These are phyloP conservation scores for Solanum hybrid DNA, from an alignment of 305 asterid genomes.

Conservation along the genomic window DNA sequence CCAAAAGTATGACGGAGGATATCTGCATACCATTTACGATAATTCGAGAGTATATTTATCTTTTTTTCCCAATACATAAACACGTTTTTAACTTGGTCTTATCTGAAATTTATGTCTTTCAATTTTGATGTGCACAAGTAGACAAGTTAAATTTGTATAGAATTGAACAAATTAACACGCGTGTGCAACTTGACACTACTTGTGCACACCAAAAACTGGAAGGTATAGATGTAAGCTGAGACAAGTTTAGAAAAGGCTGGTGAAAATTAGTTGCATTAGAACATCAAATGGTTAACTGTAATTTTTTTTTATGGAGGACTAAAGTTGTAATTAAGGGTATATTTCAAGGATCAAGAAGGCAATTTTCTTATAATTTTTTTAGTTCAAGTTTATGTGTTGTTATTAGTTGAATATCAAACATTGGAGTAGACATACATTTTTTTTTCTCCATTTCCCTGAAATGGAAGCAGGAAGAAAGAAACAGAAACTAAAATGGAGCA, in stretches of 20 bases:
- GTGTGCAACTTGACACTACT: neutral
- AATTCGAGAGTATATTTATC: no score
- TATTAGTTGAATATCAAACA: neutral
- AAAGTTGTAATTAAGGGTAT: neutral
- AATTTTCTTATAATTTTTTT: neutral
- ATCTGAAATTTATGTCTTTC: neutral
- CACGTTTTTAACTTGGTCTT: neutral
- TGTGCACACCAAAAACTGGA: no score
- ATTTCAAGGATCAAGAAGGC: neutral
- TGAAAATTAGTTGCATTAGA: neutral
- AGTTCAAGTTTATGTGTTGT: neutral
- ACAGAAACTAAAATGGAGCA: conserved; percentile 63
- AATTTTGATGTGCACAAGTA: no score
- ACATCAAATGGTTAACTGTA: neutral
- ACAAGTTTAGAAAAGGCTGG: neutral
- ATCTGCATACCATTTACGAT: no score
- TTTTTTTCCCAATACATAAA: no score
- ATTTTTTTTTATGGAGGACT: neutral
- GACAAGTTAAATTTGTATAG: neutral
- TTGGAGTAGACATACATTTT: neutral
- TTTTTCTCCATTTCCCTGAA: neutral
- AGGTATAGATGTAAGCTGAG: neutral
- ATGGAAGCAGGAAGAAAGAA: conserved; percentile 27
- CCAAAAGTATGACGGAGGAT: no score
- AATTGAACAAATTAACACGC: neutral